Evolutionary conservation across 768 basidiomycete genomes (phyloP), one percentile per base, ranked within the genome.

Genomic region (Postia placenta): DNA sequence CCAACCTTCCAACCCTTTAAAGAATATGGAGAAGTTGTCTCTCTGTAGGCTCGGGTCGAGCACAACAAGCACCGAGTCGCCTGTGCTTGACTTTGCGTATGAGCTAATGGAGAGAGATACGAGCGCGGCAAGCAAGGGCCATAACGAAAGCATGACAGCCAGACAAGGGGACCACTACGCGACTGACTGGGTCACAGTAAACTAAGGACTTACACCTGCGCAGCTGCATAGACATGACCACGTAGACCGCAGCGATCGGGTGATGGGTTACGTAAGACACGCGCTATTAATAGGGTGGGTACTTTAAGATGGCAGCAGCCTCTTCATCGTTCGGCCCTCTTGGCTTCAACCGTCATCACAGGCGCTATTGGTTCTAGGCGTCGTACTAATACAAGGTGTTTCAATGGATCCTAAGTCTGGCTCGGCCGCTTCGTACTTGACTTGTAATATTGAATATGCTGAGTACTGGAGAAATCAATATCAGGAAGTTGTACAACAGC

Each of bases 61-160:
- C 12, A 95, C 75, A 40, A 96, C 87, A 12, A 97, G 78, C 15
- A 96, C 87, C 24, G 81, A 84, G 66, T 85, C 75, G 12, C 87
- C 89, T 9, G 83, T 73, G 68, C 88, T 90, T n/a, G 89, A 91
- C 59, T 73, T 80, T 45, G 87, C 85, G 23, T 55, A 45, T 2
- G 49, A 59, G 11, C 53, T 35, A 11, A 53, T 19, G 4, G 65
- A 48, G 3, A 73, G 46, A 25, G 53, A 60, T 30, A 74, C 41
- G 5, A 67, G 51, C 2, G 63, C 59, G 11, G 63, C 49, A 40
- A 67, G 50, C 42, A 65, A 46, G 39, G 64, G 40, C 19, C 39
- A 56, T 25, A 67, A 27, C 24, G 60, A 49, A 52, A 55, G 54
- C 67, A 74, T 71, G 25, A 28, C 28, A 48, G 33, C 27, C 22